phyloP scores from a whole-genome alignment of 2,329 filamentous ascomycete genomes.

The Diaporthe vaccinii region DNA sequence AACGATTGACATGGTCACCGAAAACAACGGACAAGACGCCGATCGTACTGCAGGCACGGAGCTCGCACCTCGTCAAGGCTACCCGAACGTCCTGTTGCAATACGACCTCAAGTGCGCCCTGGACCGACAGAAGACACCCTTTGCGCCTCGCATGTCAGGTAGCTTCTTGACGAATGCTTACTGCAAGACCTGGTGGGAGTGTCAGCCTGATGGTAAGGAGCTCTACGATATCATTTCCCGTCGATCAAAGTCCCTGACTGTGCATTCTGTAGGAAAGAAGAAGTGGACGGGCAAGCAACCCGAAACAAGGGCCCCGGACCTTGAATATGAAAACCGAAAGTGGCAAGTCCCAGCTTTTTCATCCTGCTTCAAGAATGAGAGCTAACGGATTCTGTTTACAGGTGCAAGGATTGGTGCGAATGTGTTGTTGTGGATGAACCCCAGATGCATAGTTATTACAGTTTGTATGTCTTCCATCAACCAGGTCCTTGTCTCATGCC shows the following conservation, averaged over 20 bases:
- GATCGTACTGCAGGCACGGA: neutral
- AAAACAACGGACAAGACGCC: neutral
- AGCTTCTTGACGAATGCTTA: neutral
- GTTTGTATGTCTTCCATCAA: neutral
- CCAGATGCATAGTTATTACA: neutral
- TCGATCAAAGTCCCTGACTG: neutral
- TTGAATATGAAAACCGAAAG: too few relatives aligned
- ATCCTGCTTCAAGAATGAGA: neutral
- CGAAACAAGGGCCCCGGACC: rapidly evolving
- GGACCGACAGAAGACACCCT: neutral
- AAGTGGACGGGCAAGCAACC: neutral
- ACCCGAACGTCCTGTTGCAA: neutral
- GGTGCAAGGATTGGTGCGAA: neutral
- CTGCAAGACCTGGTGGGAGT: neutral
- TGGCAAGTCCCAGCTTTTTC: neutral
- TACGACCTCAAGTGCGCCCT: neutral
- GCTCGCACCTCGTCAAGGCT: neutral
- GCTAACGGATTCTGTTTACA: neutral
- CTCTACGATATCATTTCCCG: neutral
- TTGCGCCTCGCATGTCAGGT: too few relatives aligned
- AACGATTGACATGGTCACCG: neutral
- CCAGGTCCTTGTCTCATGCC: neutral
- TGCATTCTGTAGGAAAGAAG: neutral
- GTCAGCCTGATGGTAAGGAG: neutral
- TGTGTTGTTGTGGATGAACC: neutral